Evolutionary conservation across 768 basidiomycete species (phyloP).

Genomic region (Strobilomyces echinocephalus): DNA sequence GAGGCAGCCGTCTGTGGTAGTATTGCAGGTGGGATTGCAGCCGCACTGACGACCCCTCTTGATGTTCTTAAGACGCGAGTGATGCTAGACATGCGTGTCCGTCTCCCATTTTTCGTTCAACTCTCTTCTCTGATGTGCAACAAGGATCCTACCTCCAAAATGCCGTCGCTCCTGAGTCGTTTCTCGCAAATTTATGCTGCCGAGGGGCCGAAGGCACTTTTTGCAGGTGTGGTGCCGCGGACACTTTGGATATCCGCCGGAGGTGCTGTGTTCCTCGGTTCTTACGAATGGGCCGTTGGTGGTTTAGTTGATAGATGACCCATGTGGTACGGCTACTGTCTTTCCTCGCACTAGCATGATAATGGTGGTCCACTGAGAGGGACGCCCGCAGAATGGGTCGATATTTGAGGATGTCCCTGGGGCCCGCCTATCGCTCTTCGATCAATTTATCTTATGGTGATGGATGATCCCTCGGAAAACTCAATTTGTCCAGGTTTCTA

Average conservation of each 20-base stretch:
- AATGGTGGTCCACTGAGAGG: background rate
- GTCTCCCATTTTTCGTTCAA: conserved; percentile 16
- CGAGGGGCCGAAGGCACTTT: conserved; percentile 76
- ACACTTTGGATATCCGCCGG: conserved; percentile 96
- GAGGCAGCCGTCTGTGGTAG: conserved; percentile 88
- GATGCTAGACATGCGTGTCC: conserved; percentile 87
- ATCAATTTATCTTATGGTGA: no score
- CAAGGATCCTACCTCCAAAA: conserved; percentile 48
- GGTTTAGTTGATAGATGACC: conserved; percentile 35
- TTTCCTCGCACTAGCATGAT: background rate
- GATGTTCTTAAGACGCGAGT: conserved; percentile 97
- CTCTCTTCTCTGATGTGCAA: background rate
- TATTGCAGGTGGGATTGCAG: conserved; percentile 86
- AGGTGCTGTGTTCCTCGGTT: conserved; percentile 95
- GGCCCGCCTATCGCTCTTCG: no score
- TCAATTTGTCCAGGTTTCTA: no score
- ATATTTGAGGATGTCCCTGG: no score
- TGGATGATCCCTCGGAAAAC: no score
- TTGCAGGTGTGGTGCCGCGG: conserved; percentile 83
- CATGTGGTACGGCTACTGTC: background rate
- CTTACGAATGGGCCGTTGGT: conserved; percentile 79
- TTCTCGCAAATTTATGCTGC: conserved; percentile 59
- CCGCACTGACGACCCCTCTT: conserved; percentile 86
- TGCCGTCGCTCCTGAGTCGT: conserved; percentile 54
- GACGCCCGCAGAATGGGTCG: background rate